A percentile compares a stretch with the other conserved stretches of the same genome.
phyloP scores from a whole-genome alignment of 1,284 basidiomycete species.

The Sporisorium scitamineum region DNA sequence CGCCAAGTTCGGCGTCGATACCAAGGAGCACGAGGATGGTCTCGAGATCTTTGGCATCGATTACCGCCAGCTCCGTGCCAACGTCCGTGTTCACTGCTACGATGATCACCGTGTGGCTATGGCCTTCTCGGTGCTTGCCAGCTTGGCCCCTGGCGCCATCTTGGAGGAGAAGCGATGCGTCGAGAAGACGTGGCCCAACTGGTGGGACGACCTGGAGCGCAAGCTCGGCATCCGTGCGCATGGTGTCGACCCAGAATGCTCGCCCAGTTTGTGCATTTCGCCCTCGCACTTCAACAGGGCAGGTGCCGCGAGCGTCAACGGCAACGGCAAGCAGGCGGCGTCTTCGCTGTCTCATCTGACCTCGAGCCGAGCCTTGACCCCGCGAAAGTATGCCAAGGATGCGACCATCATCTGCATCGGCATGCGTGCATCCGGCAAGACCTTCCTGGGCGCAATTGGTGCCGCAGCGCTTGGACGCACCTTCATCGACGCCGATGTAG shows the following conservation, averaged over 20 bases:
- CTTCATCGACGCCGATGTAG: slow-evolving; percentile 87
- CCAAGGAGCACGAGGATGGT: slow-evolving; percentile 91
- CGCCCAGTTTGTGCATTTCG: slow-evolving; percentile 50
- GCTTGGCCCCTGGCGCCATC: slow-evolving; percentile 79
- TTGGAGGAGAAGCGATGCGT: slow-evolving; percentile 97
- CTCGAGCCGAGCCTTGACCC: slow-evolving; percentile 38
- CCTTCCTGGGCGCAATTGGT: slow-evolving; percentile 84
- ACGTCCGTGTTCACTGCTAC: slow-evolving; percentile 89
- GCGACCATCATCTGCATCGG: slow-evolving; percentile 88
- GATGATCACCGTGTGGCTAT: slow-evolving; percentile 99
- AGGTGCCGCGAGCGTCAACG: slow-evolving; percentile 52
- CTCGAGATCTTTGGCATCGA: slow-evolving; percentile 85
- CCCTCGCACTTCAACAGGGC: slow-evolving; percentile 61
- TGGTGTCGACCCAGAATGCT: slow-evolving; percentile 78
- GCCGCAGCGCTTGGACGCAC: slow-evolving; percentile 80
- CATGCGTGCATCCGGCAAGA: slow-evolving; percentile 98
- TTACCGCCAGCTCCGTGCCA: slow-evolving; percentile 74
- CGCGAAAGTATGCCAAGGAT: slow-evolving; percentile 70
- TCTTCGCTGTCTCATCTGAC: slow-evolving; percentile 23
- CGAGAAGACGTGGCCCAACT: slow-evolving; percentile 99
- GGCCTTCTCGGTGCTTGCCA: slow-evolving; percentile 92
- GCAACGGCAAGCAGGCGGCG: slow-evolving; percentile 15
- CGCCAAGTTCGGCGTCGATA: slow-evolving; percentile 93
- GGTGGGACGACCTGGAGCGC: slow-evolving; percentile 98
- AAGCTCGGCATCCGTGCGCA: slow-evolving; percentile 93